Conservation (phyloP, 177 flowering plant species). For the Vitis hybrid region DNA sequence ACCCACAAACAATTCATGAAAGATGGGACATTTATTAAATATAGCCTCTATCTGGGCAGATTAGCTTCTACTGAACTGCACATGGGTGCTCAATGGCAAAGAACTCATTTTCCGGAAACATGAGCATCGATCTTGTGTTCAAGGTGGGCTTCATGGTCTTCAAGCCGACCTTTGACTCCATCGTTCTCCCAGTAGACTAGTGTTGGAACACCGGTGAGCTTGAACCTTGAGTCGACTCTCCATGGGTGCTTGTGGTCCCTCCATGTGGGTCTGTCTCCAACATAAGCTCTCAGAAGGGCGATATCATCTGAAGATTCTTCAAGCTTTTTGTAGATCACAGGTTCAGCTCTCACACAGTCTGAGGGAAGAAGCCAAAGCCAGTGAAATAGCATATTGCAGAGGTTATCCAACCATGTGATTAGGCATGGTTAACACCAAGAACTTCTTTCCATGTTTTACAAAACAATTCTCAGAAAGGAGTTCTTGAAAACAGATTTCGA, state of each 20-base stretch:
- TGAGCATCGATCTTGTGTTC: constrained; percentile 71
- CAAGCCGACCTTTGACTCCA: constrained; percentile 69
- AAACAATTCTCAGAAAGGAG: too few relatives aligned
- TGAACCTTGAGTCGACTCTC: constrained; percentile 73
- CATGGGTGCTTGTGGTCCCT: constrained; percentile 80
- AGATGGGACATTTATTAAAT: neutral
- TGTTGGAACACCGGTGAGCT: constrained; percentile 92
- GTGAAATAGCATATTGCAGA: neutral
- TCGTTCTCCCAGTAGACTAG: constrained; percentile 79
- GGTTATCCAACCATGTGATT: too few relatives aligned
- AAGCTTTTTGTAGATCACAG: constrained; percentile 80
- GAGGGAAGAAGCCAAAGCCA: neutral
- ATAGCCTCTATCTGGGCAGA: neutral
- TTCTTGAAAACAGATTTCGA: too few relatives aligned
- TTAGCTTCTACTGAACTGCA: too few relatives aligned
- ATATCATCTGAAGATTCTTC: constrained; percentile 62
- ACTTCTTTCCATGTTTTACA: too few relatives aligned
- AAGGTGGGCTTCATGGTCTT: constrained; percentile 88
- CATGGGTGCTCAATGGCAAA: neutral
- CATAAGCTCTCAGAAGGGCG: constrained; percentile 73
- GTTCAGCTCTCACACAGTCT: constrained; percentile 99
- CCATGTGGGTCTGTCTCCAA: constrained; percentile 94
- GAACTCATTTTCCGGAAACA: constrained; percentile 27
- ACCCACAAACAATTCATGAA: neutral
- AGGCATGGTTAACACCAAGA: too few relatives aligned